Evolutionary conservation across 108 stramenopile species (phyloP).

Genomic region (Schizochytrium sp.): DNA sequence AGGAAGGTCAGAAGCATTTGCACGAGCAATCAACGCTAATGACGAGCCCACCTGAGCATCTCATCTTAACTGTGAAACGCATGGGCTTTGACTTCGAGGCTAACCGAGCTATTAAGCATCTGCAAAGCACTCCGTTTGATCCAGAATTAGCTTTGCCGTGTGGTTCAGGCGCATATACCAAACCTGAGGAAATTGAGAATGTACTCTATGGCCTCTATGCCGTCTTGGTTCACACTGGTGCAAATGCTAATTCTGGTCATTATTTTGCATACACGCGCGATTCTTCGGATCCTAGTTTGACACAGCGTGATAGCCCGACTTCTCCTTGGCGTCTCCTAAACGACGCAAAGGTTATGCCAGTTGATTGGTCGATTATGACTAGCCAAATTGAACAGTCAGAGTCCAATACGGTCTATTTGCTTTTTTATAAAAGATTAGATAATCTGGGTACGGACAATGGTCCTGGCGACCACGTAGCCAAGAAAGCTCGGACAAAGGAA

Average conservation of each 20-base stretch:
- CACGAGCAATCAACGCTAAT: slow-evolving; percentile 36
- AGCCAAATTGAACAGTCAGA: slow-evolving; percentile 46
- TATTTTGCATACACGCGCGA: slow-evolving; percentile 30
- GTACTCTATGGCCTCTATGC: slow-evolving; percentile 33
- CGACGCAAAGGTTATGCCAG: neutral
- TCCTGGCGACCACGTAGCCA: neutral
- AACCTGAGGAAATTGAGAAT: neutral
- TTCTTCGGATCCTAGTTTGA: neutral
- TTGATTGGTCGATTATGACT: slow-evolving; percentile 33
- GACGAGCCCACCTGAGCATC: slow-evolving; percentile 14
- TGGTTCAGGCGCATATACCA: neutral
- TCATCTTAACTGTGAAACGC: slow-evolving; percentile 28
- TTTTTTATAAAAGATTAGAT: slow-evolving; percentile 8
- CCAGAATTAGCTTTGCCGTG: slow-evolving; percentile 20
- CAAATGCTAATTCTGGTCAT: slow-evolving; percentile 50
- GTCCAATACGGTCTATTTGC: slow-evolving; percentile 53
- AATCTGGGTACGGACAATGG: neutral
- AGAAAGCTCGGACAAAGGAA: neutral
- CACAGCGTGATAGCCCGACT: neutral
- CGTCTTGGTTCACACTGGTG: slow-evolving; percentile 59
- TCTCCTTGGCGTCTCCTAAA: slow-evolving; percentile 34
- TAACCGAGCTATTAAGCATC: slow-evolving; percentile 35
- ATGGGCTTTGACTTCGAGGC: slow-evolving; percentile 52
- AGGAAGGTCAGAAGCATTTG: slow-evolving; percentile 11
- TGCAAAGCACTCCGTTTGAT: slow-evolving; percentile 37